Evolutionary conservation across 148 eudicot species (phyloP), one percentile per base, ranked within the genome.

Genomic region (Chenopodium quinoa): DNA sequence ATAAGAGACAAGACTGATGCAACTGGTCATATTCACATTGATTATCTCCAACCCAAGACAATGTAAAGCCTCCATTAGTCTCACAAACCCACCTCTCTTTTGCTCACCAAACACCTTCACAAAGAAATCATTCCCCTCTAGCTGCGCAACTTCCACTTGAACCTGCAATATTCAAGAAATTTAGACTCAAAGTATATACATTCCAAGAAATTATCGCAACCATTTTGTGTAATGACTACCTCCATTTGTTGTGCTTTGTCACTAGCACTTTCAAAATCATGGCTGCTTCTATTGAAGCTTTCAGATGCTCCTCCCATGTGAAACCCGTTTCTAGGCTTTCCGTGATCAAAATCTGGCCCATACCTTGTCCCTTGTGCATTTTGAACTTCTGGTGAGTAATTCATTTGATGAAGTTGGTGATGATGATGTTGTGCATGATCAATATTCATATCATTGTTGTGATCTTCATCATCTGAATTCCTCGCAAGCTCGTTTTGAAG

Each of bases 61-160:
- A 71, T 78, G 87, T 78, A 93, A 84, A 58, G 92, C 97, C 88
- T 91, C 94, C 94, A 93, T 86, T 71, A 93, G 77, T 81, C 91
- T 91, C 83, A 92, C 97, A 76, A 95, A 92, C 2, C 99, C 97
- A 9, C 99, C 97, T 71, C 83, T 71, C 86, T 87, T 93, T 78
- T 95, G 97, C 88, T 92, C 99, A 14, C 97, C 91, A 20, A 95
- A 95, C 19, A 95, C 97, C 88, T 91, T 96, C 80, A 96, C 91
- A 81, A 85, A 92, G 82, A 93, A 91, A 82, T 96, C 95, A 81
- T 96, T 93, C 75, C 92, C 99, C 32, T 91, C 94, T 63, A 93
- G 78, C 50, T 91, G 93, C 16, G 83, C 88, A 23, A 96, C 95
- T 85, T 96, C 95, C 68, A 96, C 98, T 89, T 96, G 98, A 22